Percentiles rank a stretch among this genome's conserved stretches.
These are phyloP conservation scores for Suhomyces xylopsoci DNA, from an alignment of 805 yeast species.

Conservation along the genomic window DNA sequence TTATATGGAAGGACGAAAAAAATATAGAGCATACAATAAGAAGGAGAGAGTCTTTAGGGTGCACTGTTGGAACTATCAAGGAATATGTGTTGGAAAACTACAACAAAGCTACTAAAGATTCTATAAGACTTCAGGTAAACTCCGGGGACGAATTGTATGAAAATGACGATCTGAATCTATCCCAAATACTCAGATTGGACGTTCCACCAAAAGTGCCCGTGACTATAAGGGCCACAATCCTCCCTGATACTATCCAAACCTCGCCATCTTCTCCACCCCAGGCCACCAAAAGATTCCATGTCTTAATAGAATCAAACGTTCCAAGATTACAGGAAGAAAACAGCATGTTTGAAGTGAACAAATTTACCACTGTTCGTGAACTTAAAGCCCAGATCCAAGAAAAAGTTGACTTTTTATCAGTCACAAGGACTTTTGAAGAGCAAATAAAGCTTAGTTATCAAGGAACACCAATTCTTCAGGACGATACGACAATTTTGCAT, in stretches of 20 bases:
- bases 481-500: background rate
- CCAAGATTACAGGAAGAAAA: slow-evolving; percentile 14
- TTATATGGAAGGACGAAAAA: slow-evolving; percentile 12
- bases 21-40: background rate
- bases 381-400: slow-evolving; percentile 19
- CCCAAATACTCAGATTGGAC: slow-evolving; percentile 19
- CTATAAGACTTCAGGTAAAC: background rate
- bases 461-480: slow-evolving; percentile 1
- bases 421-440: slow-evolving; percentile 24
- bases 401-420: slow-evolving; percentile 19
- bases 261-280: background rate
- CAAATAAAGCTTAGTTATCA: slow-evolving; percentile 18
- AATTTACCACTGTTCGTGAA: slow-evolving; percentile 16
- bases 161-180: slow-evolving; percentile 10
- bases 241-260: background rate
- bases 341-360: slow-evolving; percentile 20
- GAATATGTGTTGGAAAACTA: slow-evolving; percentile 14
- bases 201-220: slow-evolving; percentile 20
- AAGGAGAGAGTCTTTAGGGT: slow-evolving; percentile 17
- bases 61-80: slow-evolving; percentile 18
- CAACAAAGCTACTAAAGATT: background rate
- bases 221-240: background rate
- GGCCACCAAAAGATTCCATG: slow-evolving; percentile 12
- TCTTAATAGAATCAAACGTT: slow-evolving; percentile 15
- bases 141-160: background rate